phyloP scores from a whole-genome alignment of 345 rosid genomes.

The Citrus cavaleriei region DNA sequence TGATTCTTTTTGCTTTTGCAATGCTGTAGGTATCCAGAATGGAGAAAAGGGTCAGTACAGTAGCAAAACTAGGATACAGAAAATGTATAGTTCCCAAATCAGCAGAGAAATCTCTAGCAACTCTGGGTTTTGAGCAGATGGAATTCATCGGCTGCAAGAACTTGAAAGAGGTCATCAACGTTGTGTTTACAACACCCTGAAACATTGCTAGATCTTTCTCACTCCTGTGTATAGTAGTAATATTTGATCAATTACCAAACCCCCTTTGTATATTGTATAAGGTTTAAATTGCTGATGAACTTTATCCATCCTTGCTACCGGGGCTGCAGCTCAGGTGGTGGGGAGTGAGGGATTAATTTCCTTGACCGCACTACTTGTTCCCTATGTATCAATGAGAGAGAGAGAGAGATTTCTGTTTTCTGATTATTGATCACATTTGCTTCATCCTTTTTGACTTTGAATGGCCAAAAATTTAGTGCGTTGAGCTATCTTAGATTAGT shows the following conservation, averaged over 20 bases:
- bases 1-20: background rate
- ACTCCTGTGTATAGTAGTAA: background rate
- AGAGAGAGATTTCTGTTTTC: background rate
- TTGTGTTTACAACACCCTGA: constrained; percentile 38
- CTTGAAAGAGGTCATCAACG: constrained; percentile 63
- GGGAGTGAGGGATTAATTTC: background rate
- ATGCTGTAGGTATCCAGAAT: constrained; percentile 65
- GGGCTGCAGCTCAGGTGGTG: background rate
- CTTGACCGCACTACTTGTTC: too few species aligned
- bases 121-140: constrained; percentile 33
- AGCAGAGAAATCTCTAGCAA: constrained; percentile 40
- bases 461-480: background rate
- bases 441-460: too few species aligned
- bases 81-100: constrained; percentile 73
- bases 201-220: constrained; percentile 4
- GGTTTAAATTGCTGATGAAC: background rate
- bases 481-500: too few species aligned
- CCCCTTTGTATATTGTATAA: background rate
- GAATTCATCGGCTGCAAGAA: constrained; percentile 64
- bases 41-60: constrained; percentile 70
- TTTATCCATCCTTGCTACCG: background rate
- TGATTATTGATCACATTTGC: background rate
- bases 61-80: constrained; percentile 73
- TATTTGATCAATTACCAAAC: background rate
- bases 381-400: background rate